Percentiles rank a stretch among this genome's conserved stretches.
phyloP scores from a whole-genome alignment of 352 stramenopile species.

The Phytophthora sp. region DNA sequence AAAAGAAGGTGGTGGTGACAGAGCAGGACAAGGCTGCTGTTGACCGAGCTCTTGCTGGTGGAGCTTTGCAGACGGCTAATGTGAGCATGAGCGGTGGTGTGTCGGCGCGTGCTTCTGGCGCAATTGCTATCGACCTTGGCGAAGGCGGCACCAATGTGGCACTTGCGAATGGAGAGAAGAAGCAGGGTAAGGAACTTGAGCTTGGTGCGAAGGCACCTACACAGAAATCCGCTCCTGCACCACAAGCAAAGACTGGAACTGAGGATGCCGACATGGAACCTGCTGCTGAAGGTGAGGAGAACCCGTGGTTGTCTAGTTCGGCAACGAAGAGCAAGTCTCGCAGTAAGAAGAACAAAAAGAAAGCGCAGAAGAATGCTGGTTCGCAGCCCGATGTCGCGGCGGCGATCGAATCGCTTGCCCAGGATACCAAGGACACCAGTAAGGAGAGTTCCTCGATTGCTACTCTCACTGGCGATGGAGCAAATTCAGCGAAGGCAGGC shows the following conservation, averaged over 20 bases:
- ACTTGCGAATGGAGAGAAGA: slow-evolving; percentile 34
- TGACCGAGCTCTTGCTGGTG: slow-evolving; percentile 54
- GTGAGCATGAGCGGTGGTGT: slow-evolving; percentile 81
- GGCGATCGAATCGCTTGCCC: slow-evolving; percentile 66
- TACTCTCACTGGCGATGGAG: slow-evolving; percentile 26
- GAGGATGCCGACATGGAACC: slow-evolving; percentile 29
- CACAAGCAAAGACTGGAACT: slow-evolving; percentile 16
- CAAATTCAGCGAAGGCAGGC: slow-evolving; percentile 32
- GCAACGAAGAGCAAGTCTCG: slow-evolving; percentile 68
- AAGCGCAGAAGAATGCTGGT: slow-evolving; percentile 44
- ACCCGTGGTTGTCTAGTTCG: slow-evolving; percentile 66
- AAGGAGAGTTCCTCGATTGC: slow-evolving; percentile 19
- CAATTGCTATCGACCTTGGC: slow-evolving; percentile 80
- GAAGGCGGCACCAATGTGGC: slow-evolving; percentile 34
- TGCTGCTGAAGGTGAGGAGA: slow-evolving; percentile 50
- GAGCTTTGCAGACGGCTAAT: slow-evolving; percentile 57
- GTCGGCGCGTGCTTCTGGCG: slow-evolving; percentile 61
- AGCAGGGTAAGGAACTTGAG: slow-evolving; percentile 34
- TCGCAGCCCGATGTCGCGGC: slow-evolving; percentile 47
- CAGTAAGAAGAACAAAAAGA: slow-evolving; percentile 72
- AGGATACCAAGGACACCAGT: slow-evolving; percentile 44
- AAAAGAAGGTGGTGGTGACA: slow-evolving; percentile 54
- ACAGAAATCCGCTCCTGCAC: slow-evolving; percentile 6
- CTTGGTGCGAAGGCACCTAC: slow-evolving; percentile 32
- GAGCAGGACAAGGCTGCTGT: slow-evolving; percentile 60